Conservation (phyloP, 1,139 yeast species). For the Wickerhamomyces sp. region DNA sequence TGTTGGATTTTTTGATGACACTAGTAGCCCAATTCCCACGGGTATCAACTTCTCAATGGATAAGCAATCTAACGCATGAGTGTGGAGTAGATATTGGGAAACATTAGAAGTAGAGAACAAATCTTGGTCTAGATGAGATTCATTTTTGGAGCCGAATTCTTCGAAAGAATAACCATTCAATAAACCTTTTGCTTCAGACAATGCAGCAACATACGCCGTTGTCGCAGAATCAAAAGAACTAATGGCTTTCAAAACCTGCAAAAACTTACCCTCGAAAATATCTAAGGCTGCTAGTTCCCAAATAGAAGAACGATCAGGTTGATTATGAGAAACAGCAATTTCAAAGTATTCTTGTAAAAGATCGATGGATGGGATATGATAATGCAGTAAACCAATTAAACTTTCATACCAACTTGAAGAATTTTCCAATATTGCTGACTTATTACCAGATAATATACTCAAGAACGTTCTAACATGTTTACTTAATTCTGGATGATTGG, state of each 20-base stretch:
- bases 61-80: slow-evolving; percentile 56
- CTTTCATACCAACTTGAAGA: slow-evolving; percentile 71
- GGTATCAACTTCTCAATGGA: slow-evolving; percentile 51
- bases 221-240: slow-evolving; percentile 64
- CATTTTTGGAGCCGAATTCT: slow-evolving; percentile 15
- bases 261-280: slow-evolving; percentile 52
- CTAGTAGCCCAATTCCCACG: slow-evolving; percentile 57
- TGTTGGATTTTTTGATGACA: slow-evolving; percentile 33
- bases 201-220: slow-evolving; percentile 60
- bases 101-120: slow-evolving; percentile 35
- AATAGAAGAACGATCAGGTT: slow-evolving; percentile 35
- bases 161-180: slow-evolving; percentile 37
- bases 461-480: slow-evolving; percentile 16
- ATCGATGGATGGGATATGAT: slow-evolving; percentile 51
- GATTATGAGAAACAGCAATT: slow-evolving; percentile 29
- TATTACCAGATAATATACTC: slow-evolving; percentile 42
- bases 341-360: slow-evolving; percentile 40
- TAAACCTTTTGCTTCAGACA: slow-evolving; percentile 63
- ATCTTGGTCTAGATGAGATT: slow-evolving; percentile 21
- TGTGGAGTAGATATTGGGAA: slow-evolving; percentile 57
- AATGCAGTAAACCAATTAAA: slow-evolving; percentile 55
- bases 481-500: slow-evolving; percentile 12
- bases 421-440: slow-evolving; percentile 42
- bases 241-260: slow-evolving; percentile 56
- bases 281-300: slow-evolving; percentile 66